A percentile compares a stretch with the other conserved stretches of the same genome.
Conservation (phyloP, 1,284 basidiomycete genomes). For the Kwoniella shivajii region DNA sequence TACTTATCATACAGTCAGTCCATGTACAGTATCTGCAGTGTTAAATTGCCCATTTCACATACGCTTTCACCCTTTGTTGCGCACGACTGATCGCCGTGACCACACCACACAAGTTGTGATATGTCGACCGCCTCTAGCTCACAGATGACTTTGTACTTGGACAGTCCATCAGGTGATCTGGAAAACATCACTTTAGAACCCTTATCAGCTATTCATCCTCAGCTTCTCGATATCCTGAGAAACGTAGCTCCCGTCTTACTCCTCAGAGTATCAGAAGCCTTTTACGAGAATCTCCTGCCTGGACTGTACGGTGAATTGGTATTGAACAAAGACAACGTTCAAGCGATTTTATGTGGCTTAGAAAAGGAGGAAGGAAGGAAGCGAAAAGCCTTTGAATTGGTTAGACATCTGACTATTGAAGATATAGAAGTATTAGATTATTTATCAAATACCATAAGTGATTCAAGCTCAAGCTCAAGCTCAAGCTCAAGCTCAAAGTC, state of each 20-base stretch:
- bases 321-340: background rate
- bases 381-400: background rate
- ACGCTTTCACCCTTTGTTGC: too few species aligned
- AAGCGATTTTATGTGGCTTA: background rate
- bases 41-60: too few species aligned
- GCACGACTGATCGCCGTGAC: too few species aligned
- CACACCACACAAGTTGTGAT: too few species aligned
- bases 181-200: background rate
- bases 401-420: background rate
- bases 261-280: constrained; percentile 1
- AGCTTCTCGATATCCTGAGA: constrained; percentile 9
- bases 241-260: background rate
- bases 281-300: constrained; percentile 10
- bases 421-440: background rate
- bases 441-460: background rate
- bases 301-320: constrained; percentile 2
- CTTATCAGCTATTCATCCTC: constrained; percentile 3
- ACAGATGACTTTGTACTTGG: too few species aligned
- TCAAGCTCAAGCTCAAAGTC: background rate
- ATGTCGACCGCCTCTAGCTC: too few species aligned
- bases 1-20: too few species aligned
- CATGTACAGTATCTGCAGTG: too few species aligned
- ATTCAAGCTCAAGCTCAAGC: background rate
- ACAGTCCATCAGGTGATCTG: too few species aligned
- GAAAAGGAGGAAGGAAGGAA: background rate